A percentile compares a stretch with the other conserved stretches of the same genome.
phyloP scores from a whole-genome alignment of 805 yeast genomes.

The Saturnispora galanensis region DNA sequence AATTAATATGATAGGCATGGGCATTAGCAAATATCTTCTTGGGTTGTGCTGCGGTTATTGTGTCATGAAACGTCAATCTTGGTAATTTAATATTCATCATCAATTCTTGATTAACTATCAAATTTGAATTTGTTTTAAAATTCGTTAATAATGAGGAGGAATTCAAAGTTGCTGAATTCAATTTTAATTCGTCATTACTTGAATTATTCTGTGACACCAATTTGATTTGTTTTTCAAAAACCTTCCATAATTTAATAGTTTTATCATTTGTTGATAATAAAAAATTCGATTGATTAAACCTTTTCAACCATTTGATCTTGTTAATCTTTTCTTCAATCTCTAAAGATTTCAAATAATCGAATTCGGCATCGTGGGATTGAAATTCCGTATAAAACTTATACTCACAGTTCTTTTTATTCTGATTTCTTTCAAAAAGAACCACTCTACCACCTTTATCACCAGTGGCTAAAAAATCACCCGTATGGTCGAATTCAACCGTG shows the following conservation, averaged over 20 bases:
- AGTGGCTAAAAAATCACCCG: constrained; percentile 93
- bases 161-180: constrained; percentile 7
- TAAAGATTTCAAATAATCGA: constrained; percentile 88
- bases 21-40: constrained; percentile 88
- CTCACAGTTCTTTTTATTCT: constrained; percentile 70
- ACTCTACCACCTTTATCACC: constrained; percentile 99
- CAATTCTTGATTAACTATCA: constrained; percentile 13
- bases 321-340: constrained; percentile 98
- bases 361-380: constrained; percentile 97
- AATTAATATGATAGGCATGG: constrained; percentile 96
- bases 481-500: constrained; percentile 90
- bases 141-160: constrained; percentile 17
- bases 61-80: constrained; percentile 84
- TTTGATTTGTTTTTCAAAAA: constrained; percentile 83
- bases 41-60: constrained; percentile 91
- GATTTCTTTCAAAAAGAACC: constrained; percentile 86
- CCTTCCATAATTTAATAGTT: constrained; percentile 97
- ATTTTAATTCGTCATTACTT: constrained; percentile 29
- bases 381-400: constrained; percentile 94
- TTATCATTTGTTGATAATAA: constrained; percentile 90
- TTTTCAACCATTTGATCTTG: constrained; percentile 91
- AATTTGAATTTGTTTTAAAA: constrained; percentile 20
- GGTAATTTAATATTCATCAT: constrained; percentile 59
- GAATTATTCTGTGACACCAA: constrained; percentile 88
- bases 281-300: constrained; percentile 84